These are phyloP conservation scores for Phytophthora ohioensis DNA, from an alignment of 352 stramenopile species.

Conservation along the genomic window DNA sequence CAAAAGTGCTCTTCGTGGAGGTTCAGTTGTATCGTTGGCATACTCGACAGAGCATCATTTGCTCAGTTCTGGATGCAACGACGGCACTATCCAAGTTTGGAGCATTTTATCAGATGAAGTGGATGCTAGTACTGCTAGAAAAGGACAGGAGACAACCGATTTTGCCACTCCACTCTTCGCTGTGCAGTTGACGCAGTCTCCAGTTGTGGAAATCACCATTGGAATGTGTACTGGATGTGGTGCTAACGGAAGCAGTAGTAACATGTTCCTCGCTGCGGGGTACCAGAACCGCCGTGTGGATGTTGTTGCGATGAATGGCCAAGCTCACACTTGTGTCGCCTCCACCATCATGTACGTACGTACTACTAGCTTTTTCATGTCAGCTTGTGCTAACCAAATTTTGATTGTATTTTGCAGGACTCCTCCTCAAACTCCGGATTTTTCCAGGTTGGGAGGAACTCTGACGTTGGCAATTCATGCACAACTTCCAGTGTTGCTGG, in stretches of 20 bases:
- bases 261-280: constrained; percentile 49
- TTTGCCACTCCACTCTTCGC: constrained; percentile 45
- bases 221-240: constrained; percentile 31
- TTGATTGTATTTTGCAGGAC: constrained; percentile 28
- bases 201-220: constrained; percentile 60
- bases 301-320: constrained; percentile 52
- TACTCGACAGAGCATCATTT: constrained; percentile 62
- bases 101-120: constrained; percentile 58
- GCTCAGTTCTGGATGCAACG: constrained; percentile 68
- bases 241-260: constrained; percentile 23
- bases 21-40: constrained; percentile 57
- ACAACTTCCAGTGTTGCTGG: constrained; percentile 49
- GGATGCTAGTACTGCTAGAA: constrained; percentile 31
- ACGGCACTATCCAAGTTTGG: constrained; percentile 77
- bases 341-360: constrained; percentile 35
- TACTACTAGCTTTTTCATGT: background rate
- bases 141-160: constrained; percentile 31
- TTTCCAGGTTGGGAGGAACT: constrained; percentile 58
- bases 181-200: constrained; percentile 46
- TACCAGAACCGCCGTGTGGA: constrained; percentile 72
- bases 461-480: constrained; percentile 57
- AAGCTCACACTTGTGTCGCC: constrained; percentile 40
- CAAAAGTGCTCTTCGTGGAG: constrained; percentile 69
- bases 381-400: background rate
- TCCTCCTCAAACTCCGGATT: constrained; percentile 55